These are phyloP conservation scores for Infundibulicybe gibba DNA, from an alignment of 768 basidiomycete species.

Conservation along the genomic window DNA sequence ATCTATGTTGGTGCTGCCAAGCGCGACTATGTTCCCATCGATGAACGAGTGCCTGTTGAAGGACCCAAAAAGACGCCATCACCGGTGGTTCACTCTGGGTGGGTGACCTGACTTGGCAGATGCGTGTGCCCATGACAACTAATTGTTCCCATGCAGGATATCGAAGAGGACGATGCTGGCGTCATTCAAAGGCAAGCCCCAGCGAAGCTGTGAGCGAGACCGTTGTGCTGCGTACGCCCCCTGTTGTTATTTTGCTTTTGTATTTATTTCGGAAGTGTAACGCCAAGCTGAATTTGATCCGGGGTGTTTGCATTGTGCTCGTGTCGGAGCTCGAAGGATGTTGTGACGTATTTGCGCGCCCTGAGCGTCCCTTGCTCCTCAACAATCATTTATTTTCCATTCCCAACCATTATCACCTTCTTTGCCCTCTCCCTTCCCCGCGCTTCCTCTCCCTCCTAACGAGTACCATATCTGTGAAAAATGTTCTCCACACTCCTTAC, in stretches of 20 bases:
- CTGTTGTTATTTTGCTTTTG: no score
- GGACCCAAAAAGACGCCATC: slow-evolving; percentile 60
- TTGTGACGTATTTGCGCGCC: slow-evolving; percentile 5
- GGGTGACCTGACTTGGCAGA: slow-evolving; percentile 27
- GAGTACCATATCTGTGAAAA: slow-evolving; percentile 23
- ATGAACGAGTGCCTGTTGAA: slow-evolving; percentile 52
- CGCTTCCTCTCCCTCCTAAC: slow-evolving; percentile 21
- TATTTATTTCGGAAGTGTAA: no score
- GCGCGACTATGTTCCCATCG: slow-evolving; percentile 71
- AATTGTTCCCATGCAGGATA: slow-evolving; percentile 37
- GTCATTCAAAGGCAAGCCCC: slow-evolving; percentile 49
- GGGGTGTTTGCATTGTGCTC: slow-evolving; percentile 1
- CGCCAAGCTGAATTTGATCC: slow-evolving; percentile 11
- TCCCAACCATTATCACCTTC: slow-evolving; percentile 20
- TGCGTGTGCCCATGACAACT: slow-evolving; percentile 34
- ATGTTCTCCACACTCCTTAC: slow-evolving; percentile 84
- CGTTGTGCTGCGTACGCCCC: no score
- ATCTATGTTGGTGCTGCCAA: slow-evolving; percentile 76
- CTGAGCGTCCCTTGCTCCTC: slow-evolving; percentile 16
- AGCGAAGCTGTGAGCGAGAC: slow-evolving; percentile 36
- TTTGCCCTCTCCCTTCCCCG: slow-evolving; percentile 19
- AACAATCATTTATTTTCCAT: slow-evolving; percentile 19
- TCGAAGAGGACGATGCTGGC: slow-evolving; percentile 67
- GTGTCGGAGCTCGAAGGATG: slow-evolving; percentile 1
- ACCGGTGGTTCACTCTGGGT: slow-evolving; percentile 72